Conservation (phyloP, 805 yeast genomes). For the Wickerhamomyces bisporus region DNA sequence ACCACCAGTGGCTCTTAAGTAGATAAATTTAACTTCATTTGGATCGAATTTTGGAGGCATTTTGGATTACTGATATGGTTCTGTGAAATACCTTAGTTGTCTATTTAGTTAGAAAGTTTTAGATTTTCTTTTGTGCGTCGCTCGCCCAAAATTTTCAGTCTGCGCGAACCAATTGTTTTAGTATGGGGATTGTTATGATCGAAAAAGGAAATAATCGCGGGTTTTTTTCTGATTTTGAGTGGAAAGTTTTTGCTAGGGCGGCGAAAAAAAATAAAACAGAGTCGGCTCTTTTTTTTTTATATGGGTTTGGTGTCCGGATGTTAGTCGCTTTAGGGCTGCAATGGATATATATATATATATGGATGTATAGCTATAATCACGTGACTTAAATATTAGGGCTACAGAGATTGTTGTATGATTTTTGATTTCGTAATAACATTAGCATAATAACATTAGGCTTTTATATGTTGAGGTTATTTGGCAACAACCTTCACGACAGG, state of each 20-base stretch:
- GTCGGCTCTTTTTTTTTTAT: too few species aligned
- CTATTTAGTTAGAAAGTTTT: slow-evolving; percentile 1
- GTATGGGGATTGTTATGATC: too few species aligned
- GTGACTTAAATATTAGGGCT: too few species aligned
- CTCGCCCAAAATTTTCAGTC: neutral
- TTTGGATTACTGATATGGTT: slow-evolving; percentile 20
- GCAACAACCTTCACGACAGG: slow-evolving; percentile 30
- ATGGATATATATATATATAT: too few species aligned
- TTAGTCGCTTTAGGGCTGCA: too few species aligned
- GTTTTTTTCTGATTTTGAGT: too few species aligned
- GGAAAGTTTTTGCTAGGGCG: too few species aligned
- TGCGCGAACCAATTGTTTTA: neutral
- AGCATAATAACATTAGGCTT: too few species aligned
- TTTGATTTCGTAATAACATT: too few species aligned
- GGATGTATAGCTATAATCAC: too few species aligned
- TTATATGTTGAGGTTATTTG: neutral
- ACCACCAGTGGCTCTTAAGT: slow-evolving; percentile 99
- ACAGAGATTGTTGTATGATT: too few species aligned
- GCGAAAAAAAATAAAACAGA: neutral
- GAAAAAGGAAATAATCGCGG: too few species aligned
- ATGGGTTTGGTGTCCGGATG: neutral
- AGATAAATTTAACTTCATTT: slow-evolving; percentile 94
- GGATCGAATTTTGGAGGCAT: slow-evolving; percentile 99
- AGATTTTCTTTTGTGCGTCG: neutral
- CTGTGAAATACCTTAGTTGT: neutral